Evolutionary conservation across 1,284 basidiomycete species (phyloP).

Genomic region (Cerrena zonata): DNA sequence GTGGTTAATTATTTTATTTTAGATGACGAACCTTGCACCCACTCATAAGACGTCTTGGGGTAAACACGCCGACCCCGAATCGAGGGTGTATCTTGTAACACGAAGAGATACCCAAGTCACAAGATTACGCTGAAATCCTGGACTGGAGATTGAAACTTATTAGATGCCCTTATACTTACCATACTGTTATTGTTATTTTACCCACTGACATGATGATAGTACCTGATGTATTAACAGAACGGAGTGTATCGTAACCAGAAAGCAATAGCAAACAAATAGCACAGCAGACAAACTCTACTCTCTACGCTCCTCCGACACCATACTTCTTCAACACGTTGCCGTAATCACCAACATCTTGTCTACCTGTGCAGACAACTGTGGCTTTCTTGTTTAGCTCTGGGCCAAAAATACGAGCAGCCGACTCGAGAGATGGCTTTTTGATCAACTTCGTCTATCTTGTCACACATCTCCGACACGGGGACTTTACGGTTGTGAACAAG

Average conservation of each 20-base stretch:
- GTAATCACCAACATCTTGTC: conserved; percentile 63
- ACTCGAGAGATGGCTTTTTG: conserved; percentile 68
- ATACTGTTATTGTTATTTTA: no score
- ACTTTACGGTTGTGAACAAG: conserved; percentile 89
- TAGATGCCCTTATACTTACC: no score
- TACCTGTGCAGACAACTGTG: conserved; percentile 70
- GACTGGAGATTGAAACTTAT: no score
- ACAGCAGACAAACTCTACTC: neutral
- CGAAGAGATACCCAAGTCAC: conserved; percentile 23
- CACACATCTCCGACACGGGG: conserved; percentile 86
- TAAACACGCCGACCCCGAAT: conserved; percentile 17
- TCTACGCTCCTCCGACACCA: conserved; percentile 41
- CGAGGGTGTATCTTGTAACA: conserved; percentile 23
- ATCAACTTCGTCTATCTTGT: conserved; percentile 80
- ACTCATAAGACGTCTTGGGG: conserved; percentile 25
- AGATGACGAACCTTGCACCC: conserved; percentile 27
- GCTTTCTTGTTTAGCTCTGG: conserved; percentile 55
- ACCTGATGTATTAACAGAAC: neutral
- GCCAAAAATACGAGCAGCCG: conserved; percentile 68
- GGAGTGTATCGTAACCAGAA: neutral
- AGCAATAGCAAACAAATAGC: neutral
- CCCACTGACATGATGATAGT: neutral
- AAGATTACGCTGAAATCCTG: conserved; percentile 10
- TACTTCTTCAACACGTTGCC: conserved; percentile 59
- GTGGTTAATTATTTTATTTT: neutral